Evolutionary conservation across 768 basidiomycete species (phyloP), one percentile per base, ranked within the genome.

Genomic region (Mycena belliarum): DNA sequence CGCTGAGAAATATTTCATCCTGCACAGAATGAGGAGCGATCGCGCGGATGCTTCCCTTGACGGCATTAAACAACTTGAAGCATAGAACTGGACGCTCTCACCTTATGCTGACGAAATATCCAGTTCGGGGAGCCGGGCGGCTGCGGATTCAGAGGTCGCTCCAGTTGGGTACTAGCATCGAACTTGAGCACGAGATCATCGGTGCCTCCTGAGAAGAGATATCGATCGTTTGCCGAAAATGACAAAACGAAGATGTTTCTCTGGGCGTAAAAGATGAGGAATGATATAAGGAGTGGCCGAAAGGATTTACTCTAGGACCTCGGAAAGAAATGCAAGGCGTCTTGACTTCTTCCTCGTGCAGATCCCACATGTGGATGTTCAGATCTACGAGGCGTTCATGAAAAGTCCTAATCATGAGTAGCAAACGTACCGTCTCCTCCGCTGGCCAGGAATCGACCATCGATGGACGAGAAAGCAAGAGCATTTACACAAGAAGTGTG

Each of bases 1-100:
- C 87, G 60, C 82, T 88, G 58, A 92, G 65, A 60, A 87, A 85
- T 1, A 90, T 58, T 23, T 88, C 84, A 25, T 92, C 89, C 40
- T 84, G 79, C 35, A 71, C 71, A n/a, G 87, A 82, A 66, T 90
- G 88, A 40, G 85, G 83, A 8, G 85, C 76, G 41, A 92, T 73
- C 18, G 75, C 80, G 43, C 89, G 82, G 54, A 92, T 80, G 59
- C 76, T 85, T 12, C 82, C 86, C 90, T 92, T 45, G 48, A 33
- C 14, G 46, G 9, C 4, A 32, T 42, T 20, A 37, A 21, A 15
- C 18, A 14, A 23, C 11, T 11, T 42, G 7, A 58, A 61, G 16
- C 45, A 37, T 55, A 32, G 38, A 12, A 32, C 7, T 12, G 29
- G 56, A 68, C 56, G 69, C 29, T 23, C 66, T 25, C 44, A 68